Evolutionary conservation across 805 yeast species (phyloP).

Genomic region (Cyberlindnera euphorbiae): DNA sequence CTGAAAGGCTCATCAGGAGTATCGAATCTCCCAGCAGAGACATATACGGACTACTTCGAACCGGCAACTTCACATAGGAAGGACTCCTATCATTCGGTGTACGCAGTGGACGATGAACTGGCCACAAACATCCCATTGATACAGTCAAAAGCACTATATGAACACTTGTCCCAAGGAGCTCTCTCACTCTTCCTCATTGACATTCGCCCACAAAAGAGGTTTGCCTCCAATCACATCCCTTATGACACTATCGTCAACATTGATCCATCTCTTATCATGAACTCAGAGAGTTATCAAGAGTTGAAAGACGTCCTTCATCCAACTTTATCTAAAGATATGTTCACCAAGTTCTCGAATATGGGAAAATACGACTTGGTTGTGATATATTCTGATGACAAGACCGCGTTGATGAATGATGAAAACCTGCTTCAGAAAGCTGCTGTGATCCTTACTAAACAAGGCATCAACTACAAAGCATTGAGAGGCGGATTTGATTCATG

Average conservation of each 20-base stretch:
- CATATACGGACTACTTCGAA: constrained; percentile 4
- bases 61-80: constrained; percentile 26
- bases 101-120: constrained; percentile 29
- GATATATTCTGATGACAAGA: constrained; percentile 34
- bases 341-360: constrained; percentile 27
- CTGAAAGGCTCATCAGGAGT: too few relatives aligned
- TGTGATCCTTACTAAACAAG: constrained; percentile 13
- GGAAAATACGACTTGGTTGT: constrained; percentile 32
- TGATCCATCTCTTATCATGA: constrained; percentile 36
- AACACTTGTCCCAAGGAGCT: constrained; percentile 37
- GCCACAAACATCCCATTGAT: constrained; percentile 42
- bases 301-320: constrained; percentile 17
- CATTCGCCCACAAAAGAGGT: constrained; percentile 32
- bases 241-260: constrained; percentile 35
- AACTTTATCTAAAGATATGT: constrained; percentile 1
- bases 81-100: constrained; percentile 37
- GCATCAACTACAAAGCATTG: constrained; percentile 25
- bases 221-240: constrained; percentile 32
- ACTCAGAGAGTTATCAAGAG: constrained; percentile 28
- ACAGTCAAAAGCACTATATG: constrained; percentile 35
- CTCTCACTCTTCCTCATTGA: constrained; percentile 39
- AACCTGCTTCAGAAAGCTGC: constrained; percentile 32
- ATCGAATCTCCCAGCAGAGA: constrained; percentile 1
- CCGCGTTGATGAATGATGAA: constrained; percentile 26
- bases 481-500: constrained; percentile 45